Evolutionary conservation across 2,329 filamentous ascomycete species (phyloP).

Genomic region (Botrytis tulipae): DNA sequence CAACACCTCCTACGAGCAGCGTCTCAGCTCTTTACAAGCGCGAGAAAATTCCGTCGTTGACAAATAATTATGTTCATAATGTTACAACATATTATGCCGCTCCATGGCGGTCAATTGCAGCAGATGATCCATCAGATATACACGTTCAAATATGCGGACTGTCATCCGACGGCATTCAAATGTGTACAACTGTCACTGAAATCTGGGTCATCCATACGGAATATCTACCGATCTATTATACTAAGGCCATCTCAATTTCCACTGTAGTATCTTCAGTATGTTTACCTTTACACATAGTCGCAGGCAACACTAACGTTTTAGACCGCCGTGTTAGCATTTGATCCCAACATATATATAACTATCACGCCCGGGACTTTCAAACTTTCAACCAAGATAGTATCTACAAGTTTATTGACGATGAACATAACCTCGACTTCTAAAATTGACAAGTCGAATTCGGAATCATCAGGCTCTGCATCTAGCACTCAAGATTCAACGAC

Average conservation of each 20-base stretch:
- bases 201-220: constrained; percentile 30
- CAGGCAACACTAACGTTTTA: background rate
- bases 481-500: background rate
- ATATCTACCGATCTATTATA: constrained; percentile 26
- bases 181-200: constrained; percentile 28
- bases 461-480: background rate
- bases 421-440: constrained; percentile 12
- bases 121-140: constrained; percentile 27
- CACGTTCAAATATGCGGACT: constrained; percentile 27
- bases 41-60: background rate
- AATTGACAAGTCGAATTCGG: background rate
- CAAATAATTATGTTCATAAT: constrained; percentile 29
- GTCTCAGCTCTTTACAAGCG: background rate
- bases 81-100: constrained; percentile 32
- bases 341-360: constrained; percentile 24
- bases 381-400: constrained; percentile 24
- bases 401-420: background rate
- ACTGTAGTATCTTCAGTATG: constrained; percentile 28
- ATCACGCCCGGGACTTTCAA: constrained; percentile 23
- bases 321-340: constrained; percentile 28
- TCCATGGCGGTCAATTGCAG: constrained; percentile 34
- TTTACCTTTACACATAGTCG: background rate
- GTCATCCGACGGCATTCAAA: constrained; percentile 14
- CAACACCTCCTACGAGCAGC: constrained; percentile 9
- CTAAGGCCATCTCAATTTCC: constrained; percentile 27